A percentile compares a stretch with the other conserved stretches of the same genome.
Conservation (phyloP, 2,329 filamentous ascomycete genomes). For the Penicillium sp. region DNA sequence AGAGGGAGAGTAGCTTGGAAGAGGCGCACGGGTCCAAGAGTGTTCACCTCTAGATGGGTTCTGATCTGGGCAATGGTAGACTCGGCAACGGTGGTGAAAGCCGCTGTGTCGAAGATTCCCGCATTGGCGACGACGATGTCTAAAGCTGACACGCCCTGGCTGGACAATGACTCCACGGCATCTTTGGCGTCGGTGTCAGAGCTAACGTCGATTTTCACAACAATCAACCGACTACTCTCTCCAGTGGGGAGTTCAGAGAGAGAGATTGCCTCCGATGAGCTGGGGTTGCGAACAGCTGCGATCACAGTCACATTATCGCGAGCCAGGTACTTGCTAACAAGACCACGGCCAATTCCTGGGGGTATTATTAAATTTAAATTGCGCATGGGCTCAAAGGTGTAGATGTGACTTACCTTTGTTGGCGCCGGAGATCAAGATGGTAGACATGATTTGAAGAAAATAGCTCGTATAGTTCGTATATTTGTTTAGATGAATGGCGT, state of each 20-base stretch:
- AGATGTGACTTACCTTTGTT: not conserved
- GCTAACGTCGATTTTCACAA: not conserved
- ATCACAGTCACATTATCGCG: not conserved
- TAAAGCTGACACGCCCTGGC: not conserved
- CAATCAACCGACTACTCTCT: not conserved
- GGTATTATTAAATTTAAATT: not conserved
- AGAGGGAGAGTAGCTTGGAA: constrained; percentile 2
- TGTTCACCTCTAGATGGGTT: not conserved
- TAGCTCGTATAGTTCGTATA: not conserved
- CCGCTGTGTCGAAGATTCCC: not conserved
- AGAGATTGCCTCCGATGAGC: not conserved
- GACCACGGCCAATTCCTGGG: not conserved
- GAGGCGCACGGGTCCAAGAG: not conserved
- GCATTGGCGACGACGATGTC: not conserved
- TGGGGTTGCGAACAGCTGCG: constrained; percentile 1
- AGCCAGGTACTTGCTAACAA: not conserved
- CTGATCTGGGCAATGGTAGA: not conserved
- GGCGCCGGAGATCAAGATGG: not conserved
- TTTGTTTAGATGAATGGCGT: not conserved
- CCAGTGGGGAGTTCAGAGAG: not conserved
- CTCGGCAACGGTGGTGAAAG: not conserved
- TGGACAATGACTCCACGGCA: not conserved
- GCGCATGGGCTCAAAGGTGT: not conserved
- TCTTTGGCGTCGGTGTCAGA: not conserved
- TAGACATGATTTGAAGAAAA: not conserved